Evolutionary conservation across 768 basidiomycete species (phyloP).

Genomic region (Obba rivulosa): DNA sequence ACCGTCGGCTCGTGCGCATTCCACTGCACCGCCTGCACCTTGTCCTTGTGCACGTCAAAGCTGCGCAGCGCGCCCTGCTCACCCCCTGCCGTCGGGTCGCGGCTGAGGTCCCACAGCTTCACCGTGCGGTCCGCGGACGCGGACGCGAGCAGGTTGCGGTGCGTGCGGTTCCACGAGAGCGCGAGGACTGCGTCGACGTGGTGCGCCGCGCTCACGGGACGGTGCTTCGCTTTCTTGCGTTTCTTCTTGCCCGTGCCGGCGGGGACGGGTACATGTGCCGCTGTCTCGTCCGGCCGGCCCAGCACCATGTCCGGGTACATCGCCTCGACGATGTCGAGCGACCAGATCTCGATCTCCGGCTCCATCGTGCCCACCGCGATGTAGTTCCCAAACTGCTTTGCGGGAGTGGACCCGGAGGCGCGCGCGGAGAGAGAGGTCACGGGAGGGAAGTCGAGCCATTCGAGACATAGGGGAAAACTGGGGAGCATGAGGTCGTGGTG

Average conservation of each 20-base stretch:
- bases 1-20: conserved; percentile 85
- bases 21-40: conserved; percentile 97
- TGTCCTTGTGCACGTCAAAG: conserved; percentile 84
- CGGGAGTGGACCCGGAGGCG: conserved; percentile 23
- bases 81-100: conserved; percentile 49
- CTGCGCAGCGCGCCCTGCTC: conserved; percentile 73
- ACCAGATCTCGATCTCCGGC: conserved; percentile 99
- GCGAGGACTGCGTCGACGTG: conserved; percentile 95
- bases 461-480: conserved; percentile 95
- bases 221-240: conserved; percentile 77
- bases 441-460: conserved; percentile 97
- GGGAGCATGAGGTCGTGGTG: conserved; percentile 98
- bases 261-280: conserved; percentile 71
- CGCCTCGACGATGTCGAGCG: conserved; percentile 86
- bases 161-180: conserved; percentile 86
- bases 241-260: conserved; percentile 97
- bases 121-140: conserved; percentile 94
- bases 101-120: conserved; percentile 93
- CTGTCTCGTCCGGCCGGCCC: conserved; percentile 81
- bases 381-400: conserved; percentile 66
- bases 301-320: conserved; percentile 92
- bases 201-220: conserved; percentile 53
- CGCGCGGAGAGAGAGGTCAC: conserved; percentile 35
- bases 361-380: conserved; percentile 97
- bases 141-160: conserved; percentile 87